Conservation (phyloP, 2,329 filamentous ascomycete species). For the Arthrobotrys iridis region DNA sequence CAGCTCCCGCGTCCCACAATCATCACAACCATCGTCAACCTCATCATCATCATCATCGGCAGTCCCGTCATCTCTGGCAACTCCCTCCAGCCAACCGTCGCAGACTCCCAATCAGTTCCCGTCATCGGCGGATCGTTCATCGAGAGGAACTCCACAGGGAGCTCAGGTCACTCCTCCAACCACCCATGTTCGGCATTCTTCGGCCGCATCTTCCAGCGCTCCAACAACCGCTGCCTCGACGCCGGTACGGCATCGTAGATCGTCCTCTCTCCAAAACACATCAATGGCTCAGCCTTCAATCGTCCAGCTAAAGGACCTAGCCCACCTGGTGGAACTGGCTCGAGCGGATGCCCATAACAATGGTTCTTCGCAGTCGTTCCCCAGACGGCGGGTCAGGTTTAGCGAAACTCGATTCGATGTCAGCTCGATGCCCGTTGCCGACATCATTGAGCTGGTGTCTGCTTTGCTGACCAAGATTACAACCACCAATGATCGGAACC, state of each 20-base stretch:
- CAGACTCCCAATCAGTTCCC: conserved; percentile 33
- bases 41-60: conserved; percentile 10
- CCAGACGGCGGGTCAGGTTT: conserved; percentile 55
- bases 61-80: conserved; percentile 20
- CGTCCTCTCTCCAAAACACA: conserved; percentile 53
- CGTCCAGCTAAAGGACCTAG: conserved; percentile 86
- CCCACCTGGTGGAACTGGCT: conserved; percentile 89
- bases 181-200: conserved; percentile 42
- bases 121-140: conserved; percentile 24
- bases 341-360: conserved; percentile 70
- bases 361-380: conserved; percentile 53
- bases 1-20: conserved; percentile 28
- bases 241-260: conserved; percentile 55
- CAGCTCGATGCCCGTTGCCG: conserved; percentile 93
- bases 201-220: conserved; percentile 45
- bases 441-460: conserved; percentile 99
- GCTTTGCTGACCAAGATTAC: conserved; percentile 96
- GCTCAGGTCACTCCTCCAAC: conserved; percentile 38
- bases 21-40: neutral
- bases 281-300: conserved; percentile 64
- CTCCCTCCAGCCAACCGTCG: conserved; percentile 34
- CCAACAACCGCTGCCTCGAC: conserved; percentile 55
- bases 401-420: conserved; percentile 81
- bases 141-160: conserved; percentile 34
- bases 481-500: conserved; percentile 91